Evolutionary conservation across 495 filamentous ascomycete genomes (phyloP).

Genomic region (Hyaloscypha hepaticicola): DNA sequence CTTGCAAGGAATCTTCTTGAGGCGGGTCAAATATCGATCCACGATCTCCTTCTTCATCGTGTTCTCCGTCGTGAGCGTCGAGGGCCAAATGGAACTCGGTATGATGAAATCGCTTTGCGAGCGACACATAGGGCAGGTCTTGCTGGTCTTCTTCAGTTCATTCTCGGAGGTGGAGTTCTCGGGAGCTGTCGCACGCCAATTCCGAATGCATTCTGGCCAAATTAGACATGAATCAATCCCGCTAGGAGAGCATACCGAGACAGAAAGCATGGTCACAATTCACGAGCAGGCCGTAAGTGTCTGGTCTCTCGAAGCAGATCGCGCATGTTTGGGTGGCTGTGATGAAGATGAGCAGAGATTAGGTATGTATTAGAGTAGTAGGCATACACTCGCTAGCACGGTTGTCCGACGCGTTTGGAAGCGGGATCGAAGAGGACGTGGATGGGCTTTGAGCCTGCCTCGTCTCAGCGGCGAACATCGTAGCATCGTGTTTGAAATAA

Average conservation of each 20-base stretch:
- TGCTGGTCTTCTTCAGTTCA: slow-evolving; percentile 32
- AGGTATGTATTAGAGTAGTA: not conserved
- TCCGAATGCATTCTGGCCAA: slow-evolving; percentile 12
- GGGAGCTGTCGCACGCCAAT: slow-evolving; percentile 1
- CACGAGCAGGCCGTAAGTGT: slow-evolving; percentile 33
- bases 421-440: not conserved
- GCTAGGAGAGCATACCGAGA: slow-evolving; percentile 27
- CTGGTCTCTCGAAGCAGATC: slow-evolving; percentile 34
- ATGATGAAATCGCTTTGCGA: slow-evolving; percentile 36
- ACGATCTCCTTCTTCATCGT: slow-evolving; percentile 34
- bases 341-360: not conserved
- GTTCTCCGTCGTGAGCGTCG: slow-evolving; percentile 22
- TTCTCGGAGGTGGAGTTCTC: slow-evolving; percentile 18
- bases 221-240: not conserved
- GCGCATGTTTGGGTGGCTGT: slow-evolving; percentile 22
- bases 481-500: slow-evolving; percentile 12
- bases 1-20: slow-evolving; percentile 34
- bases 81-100: slow-evolving; percentile 30
- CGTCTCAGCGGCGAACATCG: not conserved
- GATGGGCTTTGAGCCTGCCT: not conserved
- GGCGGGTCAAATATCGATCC: slow-evolving; percentile 31
- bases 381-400: no score
- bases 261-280: slow-evolving; percentile 37
- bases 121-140: slow-evolving; percentile 36
- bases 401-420: no score